phyloP scores from a whole-genome alignment of 169 alveolate species.

The Plasmodium cynomolgi region DNA sequence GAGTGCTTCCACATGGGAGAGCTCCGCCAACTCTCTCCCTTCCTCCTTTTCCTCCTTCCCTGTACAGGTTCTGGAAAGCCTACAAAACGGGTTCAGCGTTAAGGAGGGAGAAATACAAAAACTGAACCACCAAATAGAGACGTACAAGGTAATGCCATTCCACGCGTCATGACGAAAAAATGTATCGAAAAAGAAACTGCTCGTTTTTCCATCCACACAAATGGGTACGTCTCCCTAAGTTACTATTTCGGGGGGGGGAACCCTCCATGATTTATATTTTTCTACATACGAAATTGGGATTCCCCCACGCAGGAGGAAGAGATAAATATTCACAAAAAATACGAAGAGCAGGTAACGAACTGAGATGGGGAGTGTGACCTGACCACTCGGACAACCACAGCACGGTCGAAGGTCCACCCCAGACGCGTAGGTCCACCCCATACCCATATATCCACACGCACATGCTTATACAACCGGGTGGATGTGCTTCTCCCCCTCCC shows the following conservation, averaged over 20 bases:
- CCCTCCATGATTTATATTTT: not conserved
- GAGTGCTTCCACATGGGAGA: not conserved
- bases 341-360: constrained; percentile 67
- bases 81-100: constrained; percentile 5
- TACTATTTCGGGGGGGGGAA: not conserved
- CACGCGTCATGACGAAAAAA: not conserved
- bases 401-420: not conserved
- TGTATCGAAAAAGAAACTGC: not conserved
- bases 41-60: not conserved
- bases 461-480: not conserved
- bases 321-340: constrained; percentile 63
- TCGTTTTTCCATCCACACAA: not conserved
- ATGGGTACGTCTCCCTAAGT: not conserved
- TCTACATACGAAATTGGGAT: not conserved
- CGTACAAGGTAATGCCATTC: constrained; percentile 20
- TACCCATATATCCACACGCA: not conserved
- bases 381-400: not conserved
- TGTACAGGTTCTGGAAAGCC: constrained; percentile 14
- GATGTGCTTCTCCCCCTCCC: not conserved
- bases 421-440: not conserved
- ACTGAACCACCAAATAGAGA: constrained; percentile 52
- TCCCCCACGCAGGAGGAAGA: constrained; percentile 48
- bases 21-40: no score
- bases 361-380: not conserved
- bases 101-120: constrained; percentile 59